Conservation (phyloP, 805 yeast genomes). For the Cyberlindnera saturnus region DNA sequence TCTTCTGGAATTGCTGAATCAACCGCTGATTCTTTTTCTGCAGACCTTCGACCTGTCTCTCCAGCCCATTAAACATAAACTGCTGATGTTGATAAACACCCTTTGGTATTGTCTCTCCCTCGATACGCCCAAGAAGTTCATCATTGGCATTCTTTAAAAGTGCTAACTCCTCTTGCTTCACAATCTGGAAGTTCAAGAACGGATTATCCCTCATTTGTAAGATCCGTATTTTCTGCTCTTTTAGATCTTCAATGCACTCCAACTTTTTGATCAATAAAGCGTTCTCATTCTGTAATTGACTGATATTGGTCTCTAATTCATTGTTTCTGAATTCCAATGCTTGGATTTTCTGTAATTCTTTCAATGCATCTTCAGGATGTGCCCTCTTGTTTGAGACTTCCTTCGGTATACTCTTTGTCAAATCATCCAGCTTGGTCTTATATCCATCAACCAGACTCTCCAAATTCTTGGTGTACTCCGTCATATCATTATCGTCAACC, state of each 20-base stretch:
- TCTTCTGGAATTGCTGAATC: slow-evolving; percentile 52
- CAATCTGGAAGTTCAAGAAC: slow-evolving; percentile 50
- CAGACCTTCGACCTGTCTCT: slow-evolving; percentile 40
- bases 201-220: slow-evolving; percentile 67
- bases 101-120: slow-evolving; percentile 42
- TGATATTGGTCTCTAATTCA: slow-evolving; percentile 15
- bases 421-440: slow-evolving; percentile 42
- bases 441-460: slow-evolving; percentile 46
- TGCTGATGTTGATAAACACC: slow-evolving; percentile 58
- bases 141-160: slow-evolving; percentile 53
- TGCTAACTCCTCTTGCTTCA: slow-evolving; percentile 46
- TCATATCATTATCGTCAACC: slow-evolving; percentile 17
- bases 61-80: slow-evolving; percentile 43
- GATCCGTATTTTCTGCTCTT: slow-evolving; percentile 39
- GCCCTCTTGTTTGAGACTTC: slow-evolving; percentile 27
- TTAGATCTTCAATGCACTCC: slow-evolving; percentile 27
- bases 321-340: slow-evolving; percentile 3
- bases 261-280: slow-evolving; percentile 32
- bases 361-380: slow-evolving; percentile 7
- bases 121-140: slow-evolving; percentile 34
- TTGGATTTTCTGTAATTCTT: background rate
- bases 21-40: slow-evolving; percentile 47
- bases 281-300: slow-evolving; percentile 31
- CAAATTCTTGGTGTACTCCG: slow-evolving; percentile 17
- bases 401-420: slow-evolving; percentile 26